Evolutionary conservation across 208 protist genomes (phyloP), one percentile per base, ranked within the genome.

Genomic region (Acanthamoeba quina): DNA sequence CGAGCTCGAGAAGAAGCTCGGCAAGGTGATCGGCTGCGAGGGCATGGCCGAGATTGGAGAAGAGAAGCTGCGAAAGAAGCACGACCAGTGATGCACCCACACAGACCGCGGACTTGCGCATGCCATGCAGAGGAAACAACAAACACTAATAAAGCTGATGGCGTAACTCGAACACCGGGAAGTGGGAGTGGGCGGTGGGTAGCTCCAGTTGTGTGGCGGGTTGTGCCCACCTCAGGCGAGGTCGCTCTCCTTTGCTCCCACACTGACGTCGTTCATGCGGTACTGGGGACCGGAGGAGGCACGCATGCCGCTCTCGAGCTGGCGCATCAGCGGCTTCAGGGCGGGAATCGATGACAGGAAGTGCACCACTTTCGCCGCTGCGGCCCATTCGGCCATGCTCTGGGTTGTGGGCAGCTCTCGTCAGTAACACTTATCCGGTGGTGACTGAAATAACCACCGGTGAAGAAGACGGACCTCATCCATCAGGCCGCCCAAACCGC

Each of bases 231-330:
- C 7, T 80, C 34, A 80, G 72, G 54, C 31, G 34, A 80, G 31
- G 17, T 52, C 72, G 72, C 72, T 52, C 44, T 80, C 72, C 72
- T 80, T 80, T 5, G 41, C 5, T 17, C 72, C n/a, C 13, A 44
- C 72, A 37, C 44, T 89, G 44, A 89, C n/a, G 49, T 89, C 82
- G 49, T 89, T 29, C 82, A 89, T 89, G 17, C 82, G 49, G 82
- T 66, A 89, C 52, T 89, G 82, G 10, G 82, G 47, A 15, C 54
- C 52, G 19, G 54, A 41, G 52, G 82, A 49, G 13, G 82, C 37
- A 21, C 58, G 49, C 49, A 62, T 62, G 78, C 78, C 34, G 37
- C n/a, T 64, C 52, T 86, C 78, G 82, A 64, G 15, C 34, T 89
- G 49, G 82, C 82, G 82, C 82, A 89, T 34, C 15, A 89, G 31